Evolutionary conservation across 148 eudicot species (phyloP).

Genomic region (Cornus kousa): DNA sequence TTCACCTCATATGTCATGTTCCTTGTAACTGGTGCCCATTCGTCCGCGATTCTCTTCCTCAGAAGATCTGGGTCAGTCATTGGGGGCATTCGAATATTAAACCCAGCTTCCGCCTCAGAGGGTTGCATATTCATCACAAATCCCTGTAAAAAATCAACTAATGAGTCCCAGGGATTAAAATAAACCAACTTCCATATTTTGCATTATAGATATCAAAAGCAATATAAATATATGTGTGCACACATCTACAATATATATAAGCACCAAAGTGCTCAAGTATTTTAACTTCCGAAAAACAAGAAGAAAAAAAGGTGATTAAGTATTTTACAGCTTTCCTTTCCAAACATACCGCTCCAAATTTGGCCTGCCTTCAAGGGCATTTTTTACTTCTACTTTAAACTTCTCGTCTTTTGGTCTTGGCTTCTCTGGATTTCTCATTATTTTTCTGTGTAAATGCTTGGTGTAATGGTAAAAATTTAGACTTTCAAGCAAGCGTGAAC

Average conservation of each 20-base stretch:
- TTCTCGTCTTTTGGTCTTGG: too few species aligned
- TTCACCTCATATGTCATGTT: constrained; percentile 79
- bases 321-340: too few species aligned
- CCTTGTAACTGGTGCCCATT: constrained; percentile 96
- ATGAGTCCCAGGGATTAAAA: background rate
- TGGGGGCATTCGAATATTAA: constrained; percentile 73
- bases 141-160: constrained; percentile 48
- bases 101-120: constrained; percentile 92
- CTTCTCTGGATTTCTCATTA: too few species aligned
- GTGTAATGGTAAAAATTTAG: too few species aligned
- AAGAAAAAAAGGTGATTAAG: too few species aligned
- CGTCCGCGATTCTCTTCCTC: constrained; percentile 64
- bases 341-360: too few species aligned
- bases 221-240: background rate
- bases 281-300: too few species aligned
- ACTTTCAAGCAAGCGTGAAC: too few species aligned
- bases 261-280: too few species aligned
- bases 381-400: too few species aligned
- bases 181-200: background rate
- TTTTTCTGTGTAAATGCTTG: too few species aligned
- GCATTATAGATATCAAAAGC: background rate
- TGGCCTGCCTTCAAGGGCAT: too few species aligned
- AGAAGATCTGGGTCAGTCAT: constrained; percentile 58
- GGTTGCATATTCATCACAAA: constrained; percentile 99
- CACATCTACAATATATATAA: background rate